Base-by-base conservation (phyloP, 495 filamentous ascomycete genomes). In the Neurospora cerealis region DNA sequence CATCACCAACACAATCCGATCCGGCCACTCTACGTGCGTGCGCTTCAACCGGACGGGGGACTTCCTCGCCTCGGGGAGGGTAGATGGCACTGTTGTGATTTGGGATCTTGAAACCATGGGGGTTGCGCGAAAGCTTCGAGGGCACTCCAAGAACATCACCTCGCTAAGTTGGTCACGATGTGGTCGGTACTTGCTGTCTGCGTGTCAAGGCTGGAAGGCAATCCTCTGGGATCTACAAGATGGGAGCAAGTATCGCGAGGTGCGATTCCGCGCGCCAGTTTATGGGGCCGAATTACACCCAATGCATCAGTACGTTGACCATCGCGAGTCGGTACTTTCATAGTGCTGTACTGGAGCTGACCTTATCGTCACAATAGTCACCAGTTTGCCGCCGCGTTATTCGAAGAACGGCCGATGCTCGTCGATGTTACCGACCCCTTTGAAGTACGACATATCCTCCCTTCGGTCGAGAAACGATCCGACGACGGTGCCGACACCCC, bases 51-150 rank as follows among this genome's bases (percentile, higher is more conserved):
- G 93, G 80, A 92, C 90, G 80, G 96, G 96, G 78, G 94, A 98
- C 80, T 93, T 95, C 77, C 90, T 99, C 73, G 96, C 96, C 48
- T 94, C 94, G 37, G 96, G 96, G 80, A 89, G 96, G 81, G 94
- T 93, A 74, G 95, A 98, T 83, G 96, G 96, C 75, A 94, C 91
- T 19, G 92, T 98, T 66, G 92, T 97, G 41, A 92, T 99, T 71
- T 99, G 97, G 85, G 96, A 99, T 79, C 87, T 98, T 54, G 96
- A 98, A 80, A 98, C 96, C 37, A 96, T 95, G 85, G 94, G 95
- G 44, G 91, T 98, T 21, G 96, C 96, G 48, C 91, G 94, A 72
- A 98, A 98, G 81, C 86, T 98, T 41, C 89, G 93, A 71, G 96
- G 96, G 8, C 96, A 99, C 83, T 95, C 92, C 21, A 86, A 91